These are phyloP conservation scores for Podospora conica DNA, from an alignment of 495 filamentous ascomycete genomes.

Conservation along the genomic window DNA sequence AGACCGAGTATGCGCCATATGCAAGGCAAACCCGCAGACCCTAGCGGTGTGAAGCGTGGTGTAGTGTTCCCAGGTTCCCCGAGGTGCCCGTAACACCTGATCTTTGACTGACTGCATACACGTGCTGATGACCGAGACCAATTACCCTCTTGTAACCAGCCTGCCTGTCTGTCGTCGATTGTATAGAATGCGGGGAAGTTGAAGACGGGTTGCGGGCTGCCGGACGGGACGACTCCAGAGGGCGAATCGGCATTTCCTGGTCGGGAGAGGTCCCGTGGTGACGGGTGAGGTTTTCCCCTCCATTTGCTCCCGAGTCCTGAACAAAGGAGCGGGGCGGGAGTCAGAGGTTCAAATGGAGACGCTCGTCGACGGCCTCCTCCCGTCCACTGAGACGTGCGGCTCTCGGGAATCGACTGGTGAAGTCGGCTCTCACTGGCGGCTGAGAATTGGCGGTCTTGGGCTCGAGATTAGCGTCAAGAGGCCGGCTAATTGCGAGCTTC, in stretches of 20 bases:
- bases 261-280: not conserved
- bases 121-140: not conserved
- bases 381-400: not conserved
- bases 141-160: not conserved
- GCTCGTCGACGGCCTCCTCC: too few relatives aligned
- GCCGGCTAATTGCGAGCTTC: conserved; percentile 5
- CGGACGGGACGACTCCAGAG: not conserved
- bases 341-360: not conserved
- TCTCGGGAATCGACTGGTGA: not conserved
- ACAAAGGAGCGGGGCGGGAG: not conserved
- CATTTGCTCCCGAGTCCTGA: not conserved
- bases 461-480: not conserved
- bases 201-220: not conserved
- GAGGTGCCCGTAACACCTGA: not conserved
- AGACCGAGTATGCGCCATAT: not conserved
- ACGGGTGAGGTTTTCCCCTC: not conserved
- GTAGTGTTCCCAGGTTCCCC: not conserved
- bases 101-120: not conserved
- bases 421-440: not conserved
- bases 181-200: not conserved
- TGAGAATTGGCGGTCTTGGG: not conserved
- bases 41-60: not conserved
- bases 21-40: not conserved
- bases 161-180: not conserved
- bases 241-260: not conserved